Base-by-base conservation (phyloP, 2,329 filamentous ascomycete genomes). In the Fusarium tjaetaba region DNA sequence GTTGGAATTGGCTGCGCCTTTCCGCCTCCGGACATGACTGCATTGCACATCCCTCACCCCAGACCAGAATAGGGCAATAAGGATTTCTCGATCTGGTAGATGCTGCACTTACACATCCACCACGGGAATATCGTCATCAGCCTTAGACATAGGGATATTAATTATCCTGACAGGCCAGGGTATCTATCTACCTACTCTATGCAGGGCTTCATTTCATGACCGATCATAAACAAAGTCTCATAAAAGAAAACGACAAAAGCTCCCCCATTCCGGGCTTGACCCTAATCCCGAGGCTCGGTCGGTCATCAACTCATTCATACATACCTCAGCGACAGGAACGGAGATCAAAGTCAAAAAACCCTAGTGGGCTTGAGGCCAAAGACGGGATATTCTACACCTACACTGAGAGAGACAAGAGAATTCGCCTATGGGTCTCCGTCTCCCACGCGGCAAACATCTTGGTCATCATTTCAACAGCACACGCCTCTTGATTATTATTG, bases 291-390 rank as follows among this genome's bases (percentile, higher is more conserved):
- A 38, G 16, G 52, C 49, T 34, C 24, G 20, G 28, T 36, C 38
- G 42, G 46, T 61, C 15, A 51, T 42, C 48, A 58, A 60, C 32
- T 53, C 46, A 66, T 51, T 36, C 41, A 36, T n/a, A 11, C 55
- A 49, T 58, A 58, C 41, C 55, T 58, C 51, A 61, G 65, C 48
- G 53, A 65, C 71, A 78, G 76, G 76, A 77, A 78, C 76, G 76
- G 70, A 77, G 59, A 52, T 45, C 48, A 73, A 78, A 78, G 70
- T 75, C 73, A 78, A 77, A 78, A 39, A 11, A 5, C 57, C 65
- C 39, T 48, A 32, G 45, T 42, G 59, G 61, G 32, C 60, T 64
- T 58, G 26, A 45, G 30, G 53, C 41, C 45, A 43, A 41, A 61
- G 46, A 42, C 36, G 38, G 20, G 15, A 14, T 45, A 16, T 45